phyloP scores from a whole-genome alignment of 2,329 filamentous ascomycete species.

The Tolypocladium endophyticum region DNA sequence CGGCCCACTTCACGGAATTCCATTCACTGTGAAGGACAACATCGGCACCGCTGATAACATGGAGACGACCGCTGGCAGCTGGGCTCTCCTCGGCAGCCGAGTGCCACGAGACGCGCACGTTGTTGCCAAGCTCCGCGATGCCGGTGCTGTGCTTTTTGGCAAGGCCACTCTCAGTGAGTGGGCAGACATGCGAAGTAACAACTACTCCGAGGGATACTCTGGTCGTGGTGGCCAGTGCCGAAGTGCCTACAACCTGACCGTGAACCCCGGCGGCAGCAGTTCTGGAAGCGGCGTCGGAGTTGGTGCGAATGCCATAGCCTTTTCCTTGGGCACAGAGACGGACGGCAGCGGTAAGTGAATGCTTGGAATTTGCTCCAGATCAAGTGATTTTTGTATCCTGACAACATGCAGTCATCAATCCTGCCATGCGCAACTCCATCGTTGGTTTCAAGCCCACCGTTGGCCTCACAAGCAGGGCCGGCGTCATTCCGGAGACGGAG shows the following conservation, averaged over 20 bases:
- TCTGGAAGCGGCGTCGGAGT: slow-evolving; percentile 58
- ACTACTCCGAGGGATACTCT: slow-evolving; percentile 60
- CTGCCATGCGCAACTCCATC: slow-evolving; percentile 56
- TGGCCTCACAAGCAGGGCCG: slow-evolving; percentile 55
- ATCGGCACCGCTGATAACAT: slow-evolving; percentile 59
- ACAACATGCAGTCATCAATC: slow-evolving; percentile 48
- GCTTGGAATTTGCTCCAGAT: background rate
- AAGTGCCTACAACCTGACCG: slow-evolving; percentile 57
- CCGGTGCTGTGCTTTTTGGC: slow-evolving; percentile 59
- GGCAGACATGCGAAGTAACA: slow-evolving; percentile 59
- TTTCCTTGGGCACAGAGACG: slow-evolving; percentile 64
- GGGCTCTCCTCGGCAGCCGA: slow-evolving; percentile 53
- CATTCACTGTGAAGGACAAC: slow-evolving; percentile 66
- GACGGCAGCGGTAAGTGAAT: slow-evolving; percentile 46
- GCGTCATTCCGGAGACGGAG: slow-evolving; percentile 54
- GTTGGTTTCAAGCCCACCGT: slow-evolving; percentile 71
- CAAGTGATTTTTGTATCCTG: background rate
- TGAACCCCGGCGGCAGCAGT: slow-evolving; percentile 59
- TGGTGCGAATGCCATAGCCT: slow-evolving; percentile 49
- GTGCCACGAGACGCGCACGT: slow-evolving; percentile 60
- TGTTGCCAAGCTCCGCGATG: slow-evolving; percentile 48
- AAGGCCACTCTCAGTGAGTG: slow-evolving; percentile 64
- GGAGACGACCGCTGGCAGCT: slow-evolving; percentile 64
- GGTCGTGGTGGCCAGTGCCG: slow-evolving; percentile 52
- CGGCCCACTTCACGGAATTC: slow-evolving; percentile 65